Evolutionary conservation across 768 basidiomycete species (phyloP).

Genomic region (Tricholoma furcatifolium): DNA sequence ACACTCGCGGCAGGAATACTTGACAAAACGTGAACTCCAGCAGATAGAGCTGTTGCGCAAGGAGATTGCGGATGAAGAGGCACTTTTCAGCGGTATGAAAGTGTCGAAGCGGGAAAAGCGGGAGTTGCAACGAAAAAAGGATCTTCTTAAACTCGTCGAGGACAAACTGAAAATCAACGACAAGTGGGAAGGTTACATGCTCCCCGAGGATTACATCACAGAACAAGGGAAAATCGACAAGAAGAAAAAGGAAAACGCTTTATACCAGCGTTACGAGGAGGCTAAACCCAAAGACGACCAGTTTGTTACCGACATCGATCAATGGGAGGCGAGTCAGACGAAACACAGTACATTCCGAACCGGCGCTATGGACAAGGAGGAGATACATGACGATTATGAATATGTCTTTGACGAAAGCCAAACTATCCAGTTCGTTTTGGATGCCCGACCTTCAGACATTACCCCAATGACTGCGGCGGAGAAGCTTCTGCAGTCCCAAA

Average conservation of each 20-base stretch:
- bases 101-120: constrained; percentile 78
- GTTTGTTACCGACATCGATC: constrained; percentile 95
- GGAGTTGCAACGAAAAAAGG: constrained; percentile 90
- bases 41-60: constrained; percentile 90
- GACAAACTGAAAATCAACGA: constrained; percentile 94
- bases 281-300: constrained; percentile 89
- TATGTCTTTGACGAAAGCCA: constrained; percentile 99
- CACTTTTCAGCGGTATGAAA: constrained; percentile 88
- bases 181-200: constrained; percentile 92
- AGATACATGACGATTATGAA: constrained; percentile 84
- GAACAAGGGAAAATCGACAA: constrained; percentile 98
- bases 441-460: constrained; percentile 65
- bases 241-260: constrained; percentile 89
- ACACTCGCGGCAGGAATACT: constrained; percentile 92
- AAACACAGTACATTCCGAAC: constrained; percentile 85
- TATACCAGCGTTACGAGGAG: constrained; percentile 95
- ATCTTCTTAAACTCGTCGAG: constrained; percentile 87
- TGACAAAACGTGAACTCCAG: constrained; percentile 95
- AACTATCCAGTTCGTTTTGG: constrained; percentile 94
- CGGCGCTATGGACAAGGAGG: constrained; percentile 88
- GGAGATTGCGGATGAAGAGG: constrained; percentile 94
- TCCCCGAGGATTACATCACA: constrained; percentile 97
- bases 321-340: constrained; percentile 95
- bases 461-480: constrained; percentile 77
- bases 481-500: constrained; percentile 78